phyloP scores from a whole-genome alignment of 2,329 filamentous ascomycete species.

The Nakataea oryzae region DNA sequence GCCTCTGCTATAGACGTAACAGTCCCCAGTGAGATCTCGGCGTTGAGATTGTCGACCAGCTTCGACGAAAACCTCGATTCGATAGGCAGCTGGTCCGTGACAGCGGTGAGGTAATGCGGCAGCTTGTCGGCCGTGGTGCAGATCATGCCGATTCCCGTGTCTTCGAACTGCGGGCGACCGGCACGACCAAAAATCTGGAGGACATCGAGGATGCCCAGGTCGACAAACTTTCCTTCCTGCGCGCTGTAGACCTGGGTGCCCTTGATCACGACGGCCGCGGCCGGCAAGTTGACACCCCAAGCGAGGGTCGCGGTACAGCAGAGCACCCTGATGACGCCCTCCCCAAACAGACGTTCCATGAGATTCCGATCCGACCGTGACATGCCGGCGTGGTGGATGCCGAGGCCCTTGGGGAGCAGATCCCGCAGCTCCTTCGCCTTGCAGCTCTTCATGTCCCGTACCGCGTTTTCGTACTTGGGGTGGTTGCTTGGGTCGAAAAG shows the following conservation, averaged over 20 bases:
- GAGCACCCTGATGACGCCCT: conserved; percentile 91
- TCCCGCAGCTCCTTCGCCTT: conserved; percentile 83
- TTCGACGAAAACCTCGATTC: conserved; percentile 94
- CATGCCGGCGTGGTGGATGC: conserved; percentile 96
- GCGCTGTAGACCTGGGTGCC: conserved; percentile 95
- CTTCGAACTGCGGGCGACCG: conserved; percentile 93
- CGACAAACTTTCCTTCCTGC: conserved; percentile 92
- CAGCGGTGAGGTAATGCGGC: conserved; percentile 79
- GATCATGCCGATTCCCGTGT: conserved; percentile 96
- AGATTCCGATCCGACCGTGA: conserved; percentile 85
- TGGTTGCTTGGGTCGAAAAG: conserved; percentile 75
- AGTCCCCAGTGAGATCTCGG: conserved; percentile 85
- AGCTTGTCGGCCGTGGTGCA: conserved; percentile 94
- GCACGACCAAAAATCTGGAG: conserved; percentile 98
- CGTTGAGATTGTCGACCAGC: conserved; percentile 92
- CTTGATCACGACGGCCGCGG: conserved; percentile 94
- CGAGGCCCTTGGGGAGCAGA: conserved; percentile 79
- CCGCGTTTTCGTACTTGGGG: conserved; percentile 67
- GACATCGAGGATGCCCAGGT: conserved; percentile 91
- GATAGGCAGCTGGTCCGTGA: conserved; percentile 93
- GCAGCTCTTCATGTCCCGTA: conserved; percentile 76
- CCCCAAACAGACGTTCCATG: conserved; percentile 84
- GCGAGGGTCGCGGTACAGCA: conserved; percentile 97
- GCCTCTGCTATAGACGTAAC: conserved; percentile 91
- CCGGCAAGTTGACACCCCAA: conserved; percentile 97